Base-by-base conservation (phyloP, 345 rosid genomes). In the Litchi chinensis region DNA sequence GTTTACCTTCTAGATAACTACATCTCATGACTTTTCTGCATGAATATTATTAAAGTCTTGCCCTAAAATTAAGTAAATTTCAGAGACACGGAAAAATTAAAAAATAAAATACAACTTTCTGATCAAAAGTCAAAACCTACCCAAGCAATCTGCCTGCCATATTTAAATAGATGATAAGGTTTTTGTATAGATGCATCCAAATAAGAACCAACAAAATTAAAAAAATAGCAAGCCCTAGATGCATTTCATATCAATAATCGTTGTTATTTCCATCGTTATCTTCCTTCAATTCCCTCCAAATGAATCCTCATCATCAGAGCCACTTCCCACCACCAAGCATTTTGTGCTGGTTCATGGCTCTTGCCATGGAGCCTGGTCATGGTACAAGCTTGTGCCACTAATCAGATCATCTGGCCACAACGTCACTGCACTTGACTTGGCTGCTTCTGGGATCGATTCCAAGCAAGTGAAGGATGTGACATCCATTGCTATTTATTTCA, bases 281-380 rank as follows among this genome's bases (percentile, higher is more conserved):
- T 46, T 65, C 64, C 66, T 85, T 40, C 32, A 67, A 28, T n/a
- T 50, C 15, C 9, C 48, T 1, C 37, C 26, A 6, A 2, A 32
- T 37, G 59, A 68, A 22, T 22, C 71, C 18, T 37, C 43, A 39
- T 15, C 75, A 40, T 15, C 32, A 16, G 15, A 43, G 8, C 13
- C 60, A 28, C 26, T 60, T 22, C 41, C 50, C 12, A 70, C 62
- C 15, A 70, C 68, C 64, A 77, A 70, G 3, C 89, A 87, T 73
- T 84, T 82, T 50, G 88, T 87, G 46, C 76, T 87, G 28, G 65
- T 85, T 24, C 90, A 87, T 71, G 88, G 90, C 18, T 28, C 87
- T 2, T 56, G 85, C 76, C 86, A 81, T 40, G 90, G 90, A 6
- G 90, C 85, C 4, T 85, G 88, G 85, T 83, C 85, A 0, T 87